phyloP scores from a whole-genome alignment of 371 early-diverging fungal genomes.

The Mortierella sp. region DNA sequence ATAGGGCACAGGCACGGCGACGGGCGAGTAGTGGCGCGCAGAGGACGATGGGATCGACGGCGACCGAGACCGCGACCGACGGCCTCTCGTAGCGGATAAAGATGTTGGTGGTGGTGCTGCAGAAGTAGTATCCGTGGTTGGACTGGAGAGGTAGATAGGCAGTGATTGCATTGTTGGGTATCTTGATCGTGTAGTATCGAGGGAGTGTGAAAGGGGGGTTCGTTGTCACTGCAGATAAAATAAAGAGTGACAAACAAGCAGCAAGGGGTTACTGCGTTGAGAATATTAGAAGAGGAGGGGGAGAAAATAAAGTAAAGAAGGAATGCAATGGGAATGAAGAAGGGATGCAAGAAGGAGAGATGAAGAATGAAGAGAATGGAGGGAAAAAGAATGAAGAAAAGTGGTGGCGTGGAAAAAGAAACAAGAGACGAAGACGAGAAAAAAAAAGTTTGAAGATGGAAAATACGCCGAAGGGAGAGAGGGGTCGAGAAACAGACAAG shows the following conservation, averaged over 20 bases:
- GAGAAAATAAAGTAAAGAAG: background rate
- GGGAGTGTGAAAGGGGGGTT: background rate
- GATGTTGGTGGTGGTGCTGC: background rate
- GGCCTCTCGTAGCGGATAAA: background rate
- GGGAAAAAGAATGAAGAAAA: background rate
- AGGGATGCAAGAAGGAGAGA: background rate
- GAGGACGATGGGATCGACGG: slow-evolving; percentile 7
- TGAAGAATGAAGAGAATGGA: background rate
- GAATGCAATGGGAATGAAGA: too few species aligned
- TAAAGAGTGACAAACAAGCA: too few species aligned
- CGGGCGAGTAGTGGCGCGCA: slow-evolving; percentile 20
- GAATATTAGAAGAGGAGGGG: background rate
- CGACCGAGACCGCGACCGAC: slow-evolving; percentile 6
- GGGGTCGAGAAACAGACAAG: too few species aligned
- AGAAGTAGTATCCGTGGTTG: background rate
- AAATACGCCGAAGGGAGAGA: background rate
- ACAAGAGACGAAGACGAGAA: background rate
- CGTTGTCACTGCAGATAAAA: too few species aligned
- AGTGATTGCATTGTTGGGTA: background rate
- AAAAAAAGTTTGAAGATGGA: background rate
- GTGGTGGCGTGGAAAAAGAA: background rate
- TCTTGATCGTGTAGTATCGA: background rate
- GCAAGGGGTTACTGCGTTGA: background rate
- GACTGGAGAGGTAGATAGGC: slow-evolving; percentile 4
- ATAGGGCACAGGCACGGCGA: slow-evolving; percentile 33